phyloP scores from a whole-genome alignment of 148 eudicot genomes.

The Oxyria digyna region DNA sequence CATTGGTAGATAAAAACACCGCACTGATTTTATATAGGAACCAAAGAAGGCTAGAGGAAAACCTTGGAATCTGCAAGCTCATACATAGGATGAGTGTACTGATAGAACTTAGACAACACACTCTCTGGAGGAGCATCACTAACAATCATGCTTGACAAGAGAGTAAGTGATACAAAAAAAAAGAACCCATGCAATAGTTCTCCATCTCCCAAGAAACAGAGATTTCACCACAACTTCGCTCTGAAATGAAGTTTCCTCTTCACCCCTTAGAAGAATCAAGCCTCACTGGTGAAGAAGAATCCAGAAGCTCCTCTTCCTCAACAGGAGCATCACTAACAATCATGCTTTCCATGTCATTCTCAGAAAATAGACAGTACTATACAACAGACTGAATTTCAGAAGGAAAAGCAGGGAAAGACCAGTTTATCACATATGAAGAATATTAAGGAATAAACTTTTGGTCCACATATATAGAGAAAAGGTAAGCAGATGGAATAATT shows the following conservation, averaged over 20 bases:
- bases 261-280: slow-evolving; percentile 11
- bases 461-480: not conserved
- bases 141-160: slow-evolving; percentile 17
- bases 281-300: slow-evolving; percentile 23
- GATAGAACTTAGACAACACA: slow-evolving; percentile 20
- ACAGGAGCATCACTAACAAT: slow-evolving; percentile 18
- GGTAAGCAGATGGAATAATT: slow-evolving; percentile 7
- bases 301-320: slow-evolving; percentile 21
- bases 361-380: too few species aligned
- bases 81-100: slow-evolving; percentile 17
- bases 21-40: too few species aligned
- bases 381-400: not conserved
- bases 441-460: not conserved
- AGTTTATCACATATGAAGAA: not conserved
- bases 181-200: slow-evolving; percentile 26
- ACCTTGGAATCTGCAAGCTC: slow-evolving; percentile 26
- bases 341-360: slow-evolving; percentile 41
- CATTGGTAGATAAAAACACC: too few species aligned
- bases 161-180: slow-evolving; percentile 31
- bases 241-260: slow-evolving; percentile 14
- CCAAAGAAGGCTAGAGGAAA: too few species aligned
- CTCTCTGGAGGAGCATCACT: slow-evolving; percentile 18
- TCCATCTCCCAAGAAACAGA: slow-evolving; percentile 19
- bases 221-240: slow-evolving; percentile 12
- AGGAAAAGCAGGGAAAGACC: not conserved